Percentiles rank a stretch among this genome's conserved stretches.
Conservation (phyloP, 352 stramenopile species). For the Globisporangium radiosum region DNA sequence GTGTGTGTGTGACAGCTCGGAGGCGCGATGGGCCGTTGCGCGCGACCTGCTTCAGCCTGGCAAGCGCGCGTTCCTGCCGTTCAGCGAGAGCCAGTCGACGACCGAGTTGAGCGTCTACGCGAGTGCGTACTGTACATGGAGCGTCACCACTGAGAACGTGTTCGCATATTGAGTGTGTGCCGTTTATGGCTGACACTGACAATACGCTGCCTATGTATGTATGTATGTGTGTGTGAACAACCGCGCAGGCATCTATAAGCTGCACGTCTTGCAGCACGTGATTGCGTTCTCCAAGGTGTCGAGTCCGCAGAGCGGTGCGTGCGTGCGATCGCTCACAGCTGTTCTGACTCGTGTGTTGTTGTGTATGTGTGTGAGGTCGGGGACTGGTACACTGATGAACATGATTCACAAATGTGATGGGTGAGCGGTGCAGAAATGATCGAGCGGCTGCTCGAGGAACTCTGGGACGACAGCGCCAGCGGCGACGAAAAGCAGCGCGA, state of each 20-base stretch:
- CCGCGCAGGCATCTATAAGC: slow-evolving; percentile 24
- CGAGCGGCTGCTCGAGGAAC: slow-evolving; percentile 23
- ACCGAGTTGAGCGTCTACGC: slow-evolving; percentile 14
- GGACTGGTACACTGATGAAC: neutral
- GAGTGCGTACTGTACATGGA: neutral
- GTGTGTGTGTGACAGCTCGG: slow-evolving; percentile 9
- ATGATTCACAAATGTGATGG: too few species aligned
- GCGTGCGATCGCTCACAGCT: too few species aligned
- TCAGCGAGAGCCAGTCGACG: slow-evolving; percentile 6
- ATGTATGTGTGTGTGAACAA: neutral
- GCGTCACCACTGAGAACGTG: too few species aligned
- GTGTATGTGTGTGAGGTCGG: neutral
- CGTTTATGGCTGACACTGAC: neutral
- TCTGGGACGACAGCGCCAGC: slow-evolving; percentile 18
- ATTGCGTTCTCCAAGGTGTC: slow-evolving; percentile 24
- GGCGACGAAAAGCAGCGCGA: neutral
- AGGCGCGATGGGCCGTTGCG: slow-evolving; percentile 39
- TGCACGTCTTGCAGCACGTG: slow-evolving; percentile 26
- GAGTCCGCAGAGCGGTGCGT: slow-evolving; percentile 12
- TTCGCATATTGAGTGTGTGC: neutral
- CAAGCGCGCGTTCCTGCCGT: slow-evolving; percentile 35
- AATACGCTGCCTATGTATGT: too few species aligned
- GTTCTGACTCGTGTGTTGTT: neutral
- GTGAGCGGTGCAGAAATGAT: slow-evolving; percentile 20
- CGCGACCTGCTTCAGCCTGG: slow-evolving; percentile 33